A percentile compares a stretch with the other conserved stretches of the same genome.
These are phyloP conservation scores for Vaccinium vitisidaea DNA, from an alignment of 148 eudicot species.

Conservation along the genomic window DNA sequence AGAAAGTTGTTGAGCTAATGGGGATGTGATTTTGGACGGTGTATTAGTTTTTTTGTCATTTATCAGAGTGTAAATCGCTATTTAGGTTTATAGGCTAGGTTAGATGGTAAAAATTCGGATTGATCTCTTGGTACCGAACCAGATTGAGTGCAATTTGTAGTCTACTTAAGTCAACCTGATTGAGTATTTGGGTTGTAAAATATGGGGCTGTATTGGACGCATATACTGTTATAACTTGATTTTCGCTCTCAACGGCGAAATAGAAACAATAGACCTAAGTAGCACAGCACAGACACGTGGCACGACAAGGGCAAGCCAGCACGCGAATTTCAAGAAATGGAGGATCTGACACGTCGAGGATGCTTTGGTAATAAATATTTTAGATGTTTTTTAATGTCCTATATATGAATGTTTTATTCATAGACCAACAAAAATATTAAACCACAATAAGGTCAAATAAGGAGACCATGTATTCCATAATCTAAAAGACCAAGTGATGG, in stretches of 20 bases:
- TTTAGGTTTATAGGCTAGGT: background rate
- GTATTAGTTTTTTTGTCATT: background rate
- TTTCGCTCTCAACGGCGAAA: background rate
- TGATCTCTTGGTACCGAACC: background rate
- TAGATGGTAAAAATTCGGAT: background rate
- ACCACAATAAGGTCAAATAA: no score
- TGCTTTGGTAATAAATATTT: no score
- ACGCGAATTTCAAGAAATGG: no score
- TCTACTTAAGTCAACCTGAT: background rate
- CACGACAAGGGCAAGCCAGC: background rate
- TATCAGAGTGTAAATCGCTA: no score
- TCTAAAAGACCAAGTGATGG: no score
- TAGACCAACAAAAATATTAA: no score
- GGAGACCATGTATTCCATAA: no score
- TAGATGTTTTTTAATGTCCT: no score
- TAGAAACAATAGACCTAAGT: background rate
- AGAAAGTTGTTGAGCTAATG: background rate
- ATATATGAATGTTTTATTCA: no score
- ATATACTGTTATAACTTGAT: background rate
- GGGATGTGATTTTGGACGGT: background rate
- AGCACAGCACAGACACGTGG: no score
- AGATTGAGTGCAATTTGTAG: background rate
- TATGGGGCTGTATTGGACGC: background rate
- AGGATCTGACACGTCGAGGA: background rate
- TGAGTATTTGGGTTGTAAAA: background rate